Percentiles rank a stretch among this genome's conserved stretches.
These are phyloP conservation scores for Umbelopsis sp. DNA, from an alignment of 192 early-diverging fungal species.

Conservation along the genomic window DNA sequence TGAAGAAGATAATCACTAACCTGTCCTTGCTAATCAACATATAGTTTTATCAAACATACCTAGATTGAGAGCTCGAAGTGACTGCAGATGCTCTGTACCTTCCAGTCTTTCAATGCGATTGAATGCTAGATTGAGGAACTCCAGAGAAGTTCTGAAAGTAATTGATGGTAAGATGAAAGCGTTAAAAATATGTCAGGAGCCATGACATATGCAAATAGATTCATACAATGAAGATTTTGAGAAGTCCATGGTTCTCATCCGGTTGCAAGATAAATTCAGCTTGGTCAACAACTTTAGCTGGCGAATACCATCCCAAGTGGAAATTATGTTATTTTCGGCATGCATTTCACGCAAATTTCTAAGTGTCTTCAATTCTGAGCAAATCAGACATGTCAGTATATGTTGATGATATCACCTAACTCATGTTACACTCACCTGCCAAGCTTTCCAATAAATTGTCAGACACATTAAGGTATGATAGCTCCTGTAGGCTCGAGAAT, in stretches of 20 bases:
- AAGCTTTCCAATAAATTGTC: slow-evolving; percentile 46
- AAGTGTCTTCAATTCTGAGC: slow-evolving; percentile 14
- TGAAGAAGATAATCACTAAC: slow-evolving; percentile 11
- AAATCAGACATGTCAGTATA: background rate
- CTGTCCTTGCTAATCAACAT: background rate
- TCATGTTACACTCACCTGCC: slow-evolving; percentile 19
- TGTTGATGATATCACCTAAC: background rate
- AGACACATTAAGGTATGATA: slow-evolving; percentile 47
- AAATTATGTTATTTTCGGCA: slow-evolving; percentile 45
- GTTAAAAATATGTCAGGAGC: background rate
- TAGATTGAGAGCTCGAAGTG: slow-evolving; percentile 44
- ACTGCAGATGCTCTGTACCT: slow-evolving; percentile 35
- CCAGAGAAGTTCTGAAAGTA: slow-evolving; percentile 36
- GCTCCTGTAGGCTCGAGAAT: slow-evolving; percentile 36
- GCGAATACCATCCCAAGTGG: slow-evolving; percentile 37
- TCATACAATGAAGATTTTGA: slow-evolving; percentile 41
- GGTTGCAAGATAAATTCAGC: slow-evolving; percentile 43
- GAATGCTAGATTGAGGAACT: slow-evolving; percentile 46
- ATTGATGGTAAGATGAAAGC: slow-evolving; percentile 5
- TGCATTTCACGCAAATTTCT: slow-evolving; percentile 43
- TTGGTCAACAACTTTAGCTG: slow-evolving; percentile 41
- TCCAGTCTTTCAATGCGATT: slow-evolving; percentile 49
- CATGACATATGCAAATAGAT: background rate
- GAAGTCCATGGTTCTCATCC: slow-evolving; percentile 38
- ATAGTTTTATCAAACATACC: slow-evolving; percentile 29